Conservation (phyloP, 768 basidiomycete species). For the Pisolithus microcarpus region DNA sequence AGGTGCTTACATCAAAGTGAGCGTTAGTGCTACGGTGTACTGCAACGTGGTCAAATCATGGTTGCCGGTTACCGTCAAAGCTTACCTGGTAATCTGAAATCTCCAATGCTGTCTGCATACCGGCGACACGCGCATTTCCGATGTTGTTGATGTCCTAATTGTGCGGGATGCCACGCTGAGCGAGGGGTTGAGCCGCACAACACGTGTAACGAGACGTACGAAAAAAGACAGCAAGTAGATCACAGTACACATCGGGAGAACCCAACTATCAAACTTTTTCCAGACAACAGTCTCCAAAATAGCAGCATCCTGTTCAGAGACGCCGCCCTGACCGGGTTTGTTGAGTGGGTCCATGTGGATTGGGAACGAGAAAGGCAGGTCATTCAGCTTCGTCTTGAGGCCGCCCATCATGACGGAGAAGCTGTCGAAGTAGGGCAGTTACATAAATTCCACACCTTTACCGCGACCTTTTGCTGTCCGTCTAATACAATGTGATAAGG, state of each 20-base stretch:
- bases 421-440: too few relatives aligned
- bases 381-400: conserved; percentile 2
- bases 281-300: too few relatives aligned
- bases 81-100: conserved; percentile 22
- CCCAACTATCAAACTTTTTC: too few relatives aligned
- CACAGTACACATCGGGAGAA: conserved; percentile 30
- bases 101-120: conserved; percentile 44
- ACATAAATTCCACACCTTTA: too few relatives aligned
- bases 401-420: too few relatives aligned
- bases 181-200: background rate
- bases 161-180: background rate
- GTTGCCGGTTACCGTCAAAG: background rate
- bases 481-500: too few relatives aligned
- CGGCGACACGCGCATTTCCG: conserved; percentile 53
- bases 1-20: conserved; percentile 19
- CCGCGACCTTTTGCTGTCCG: too few relatives aligned
- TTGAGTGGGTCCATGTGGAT: conserved; percentile 1
- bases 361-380: background rate
- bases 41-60: conserved; percentile 5
- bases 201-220: conserved; percentile 26
- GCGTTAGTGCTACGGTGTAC: conserved; percentile 30
- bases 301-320: too few relatives aligned
- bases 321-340: too few relatives aligned
- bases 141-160: conserved; percentile 39
- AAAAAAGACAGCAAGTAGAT: conserved; percentile 50